phyloP scores from a whole-genome alignment of 371 early-diverging fungal species.

The Apophysomyces variabilis region DNA sequence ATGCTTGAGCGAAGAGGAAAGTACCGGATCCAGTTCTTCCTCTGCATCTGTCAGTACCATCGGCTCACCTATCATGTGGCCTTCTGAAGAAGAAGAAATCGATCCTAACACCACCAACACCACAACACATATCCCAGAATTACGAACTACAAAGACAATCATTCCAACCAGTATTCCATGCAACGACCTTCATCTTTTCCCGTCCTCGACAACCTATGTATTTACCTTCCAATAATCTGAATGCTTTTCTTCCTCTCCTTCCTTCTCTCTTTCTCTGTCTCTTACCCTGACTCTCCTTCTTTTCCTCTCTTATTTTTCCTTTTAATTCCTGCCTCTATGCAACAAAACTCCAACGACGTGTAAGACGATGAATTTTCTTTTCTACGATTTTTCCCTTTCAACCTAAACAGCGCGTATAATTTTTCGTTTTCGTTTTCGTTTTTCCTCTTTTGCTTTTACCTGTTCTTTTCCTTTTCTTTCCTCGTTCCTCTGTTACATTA shows the following conservation, averaged over 20 bases:
- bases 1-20: neutral
- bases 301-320: neutral
- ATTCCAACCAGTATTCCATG: neutral
- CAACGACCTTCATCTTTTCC: neutral
- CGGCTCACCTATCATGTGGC: slow-evolving; percentile 1
- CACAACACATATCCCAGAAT: neutral
- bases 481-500: neutral
- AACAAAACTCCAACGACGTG: too few species aligned
- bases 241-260: neutral
- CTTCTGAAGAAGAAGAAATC: neutral
- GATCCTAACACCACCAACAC: neutral
- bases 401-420: too few species aligned
- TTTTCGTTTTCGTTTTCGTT: too few species aligned
- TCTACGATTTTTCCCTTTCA: too few species aligned
- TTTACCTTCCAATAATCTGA: neutral
- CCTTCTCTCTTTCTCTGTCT: neutral
- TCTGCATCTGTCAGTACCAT: slow-evolving; percentile 3
- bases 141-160: too few species aligned
- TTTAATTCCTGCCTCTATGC: too few species aligned
- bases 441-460: too few species aligned
- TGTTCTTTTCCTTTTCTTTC: too few species aligned
- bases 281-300: neutral
- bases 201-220: neutral
- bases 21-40: neutral
- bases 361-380: too few species aligned